Percentiles rank a stretch among this genome's conserved stretches.
Conservation (phyloP, 2,329 filamentous ascomycete genomes). For the Cladosporium sp. region DNA sequence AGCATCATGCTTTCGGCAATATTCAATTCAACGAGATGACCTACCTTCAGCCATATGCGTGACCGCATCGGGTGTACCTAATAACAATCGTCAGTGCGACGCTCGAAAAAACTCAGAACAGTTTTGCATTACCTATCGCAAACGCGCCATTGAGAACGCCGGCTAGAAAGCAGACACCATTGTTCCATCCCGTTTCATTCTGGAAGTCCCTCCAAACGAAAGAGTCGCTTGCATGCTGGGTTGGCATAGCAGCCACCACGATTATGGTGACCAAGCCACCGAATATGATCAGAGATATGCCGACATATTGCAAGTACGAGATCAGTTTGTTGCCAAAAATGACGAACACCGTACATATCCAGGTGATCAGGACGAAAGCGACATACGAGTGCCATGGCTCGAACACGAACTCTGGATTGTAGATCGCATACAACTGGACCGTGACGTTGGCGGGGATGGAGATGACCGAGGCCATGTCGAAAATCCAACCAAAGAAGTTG, state of each 20-base stretch:
- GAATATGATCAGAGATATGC: constrained; percentile 48
- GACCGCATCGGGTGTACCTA: constrained; percentile 30
- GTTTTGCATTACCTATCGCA: constrained; percentile 25
- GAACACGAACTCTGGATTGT: constrained; percentile 50
- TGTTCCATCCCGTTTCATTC: constrained; percentile 51
- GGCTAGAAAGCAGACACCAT: constrained; percentile 34
- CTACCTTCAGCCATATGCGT: constrained; percentile 33
- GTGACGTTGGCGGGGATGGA: constrained; percentile 57
- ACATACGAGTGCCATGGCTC: constrained; percentile 58
- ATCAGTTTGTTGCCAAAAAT: constrained; percentile 55
- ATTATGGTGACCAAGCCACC: constrained; percentile 35
- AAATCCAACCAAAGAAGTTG: constrained; percentile 55
- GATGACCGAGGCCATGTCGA: constrained; percentile 56
- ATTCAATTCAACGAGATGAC: not conserved
- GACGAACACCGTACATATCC: constrained; percentile 49
- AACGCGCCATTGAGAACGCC: constrained; percentile 37
- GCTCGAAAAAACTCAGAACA: not conserved
- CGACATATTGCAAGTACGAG: constrained; percentile 49
- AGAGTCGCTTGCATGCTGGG: constrained; percentile 45
- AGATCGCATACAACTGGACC: constrained; percentile 58
- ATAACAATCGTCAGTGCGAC: not conserved
- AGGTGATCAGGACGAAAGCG: constrained; percentile 53
- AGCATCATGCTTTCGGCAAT: not conserved
- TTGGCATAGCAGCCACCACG: constrained; percentile 49
- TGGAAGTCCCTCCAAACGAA: constrained; percentile 52